Evolutionary conservation across 495 filamentous ascomycete genomes (phyloP).

Genomic region (Pseudoneurospora amorphoporcata): DNA sequence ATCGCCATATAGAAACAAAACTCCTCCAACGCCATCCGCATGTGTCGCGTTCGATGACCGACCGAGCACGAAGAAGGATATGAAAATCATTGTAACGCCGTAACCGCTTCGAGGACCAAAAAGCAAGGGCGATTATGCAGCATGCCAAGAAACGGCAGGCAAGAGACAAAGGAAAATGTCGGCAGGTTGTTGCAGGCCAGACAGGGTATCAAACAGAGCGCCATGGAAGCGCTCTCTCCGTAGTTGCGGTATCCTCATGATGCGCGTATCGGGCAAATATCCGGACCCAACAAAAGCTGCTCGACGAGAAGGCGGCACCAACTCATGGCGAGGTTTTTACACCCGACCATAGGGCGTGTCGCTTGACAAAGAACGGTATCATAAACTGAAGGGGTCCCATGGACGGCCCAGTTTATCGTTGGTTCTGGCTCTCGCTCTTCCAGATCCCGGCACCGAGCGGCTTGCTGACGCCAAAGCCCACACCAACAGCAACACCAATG

Average conservation of each 20-base stretch:
- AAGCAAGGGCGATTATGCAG: neutral
- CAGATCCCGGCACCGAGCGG: constrained; percentile 37
- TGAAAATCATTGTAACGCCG: neutral
- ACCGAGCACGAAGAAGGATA: neutral
- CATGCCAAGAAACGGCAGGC: neutral
- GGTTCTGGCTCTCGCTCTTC: constrained; percentile 23
- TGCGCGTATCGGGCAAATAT: neutral
- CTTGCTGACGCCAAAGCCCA: constrained; percentile 42
- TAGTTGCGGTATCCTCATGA: neutral
- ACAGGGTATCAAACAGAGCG: neutral
- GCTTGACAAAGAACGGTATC: neutral
- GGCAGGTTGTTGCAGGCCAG: neutral
- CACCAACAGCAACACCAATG: constrained; percentile 35
- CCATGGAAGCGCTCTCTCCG: neutral
- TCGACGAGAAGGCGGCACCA: neutral
- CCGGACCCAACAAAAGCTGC: neutral
- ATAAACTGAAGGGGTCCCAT: neutral
- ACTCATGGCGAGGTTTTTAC: neutral
- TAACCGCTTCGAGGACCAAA: neutral
- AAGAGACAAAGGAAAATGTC: neutral
- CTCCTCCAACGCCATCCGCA: neutral
- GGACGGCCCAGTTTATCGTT: neutral
- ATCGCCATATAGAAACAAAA: neutral
- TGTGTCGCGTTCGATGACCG: neutral
- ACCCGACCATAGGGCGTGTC: neutral